Evolutionary conservation across 257 asterid genomes (phyloP), one percentile per base, ranked within the genome.

Genomic region (Nicotiana benthamiana): DNA sequence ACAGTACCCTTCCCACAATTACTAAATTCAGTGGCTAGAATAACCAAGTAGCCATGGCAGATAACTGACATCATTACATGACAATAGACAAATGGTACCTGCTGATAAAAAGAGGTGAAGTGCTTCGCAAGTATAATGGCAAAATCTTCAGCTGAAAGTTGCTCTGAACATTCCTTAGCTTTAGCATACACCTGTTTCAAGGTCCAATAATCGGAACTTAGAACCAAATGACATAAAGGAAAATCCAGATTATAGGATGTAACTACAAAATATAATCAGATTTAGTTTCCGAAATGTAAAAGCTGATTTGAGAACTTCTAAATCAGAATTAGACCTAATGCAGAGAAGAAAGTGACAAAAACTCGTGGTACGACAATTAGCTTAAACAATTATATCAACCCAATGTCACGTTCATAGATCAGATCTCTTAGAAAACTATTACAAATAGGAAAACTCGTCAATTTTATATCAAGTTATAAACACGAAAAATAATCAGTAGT

Each of bases 101-200:
- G 93, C 75, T 51, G 79, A 86, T 96, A 95, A 81, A 86, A 92
- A 32, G 91, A 87, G 16, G 97, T 89, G 54, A 96, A 96, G 88
- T 96, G 98, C 82, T 90, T 89, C 79, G 97, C 98, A 77, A 96
- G 99, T 77, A 87, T 32, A 80, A 94, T 89, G 1, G 99, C 99
- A 79, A 96, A 94, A 34, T 88, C 95, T 93, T 96, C 99, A 56
- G 82, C 91, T 0, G 97, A 87, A 77, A 94, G 90, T 77, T 79
- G 90, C 76, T 89, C 86, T 66, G 86, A 74, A 75, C 96, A 90
- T 85, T 96, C 97, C 85, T 96, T 94, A 61, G 99, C 99, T 85
- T 94, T 96, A 79, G 89, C 97, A 86, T 96, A 96, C 11, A 96
- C 97, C 99, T 96, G 87, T 85, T 77, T 66, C 81, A 80, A 36